Conservation (phyloP, 345 rosid species). For the Syzygium grande region DNA sequence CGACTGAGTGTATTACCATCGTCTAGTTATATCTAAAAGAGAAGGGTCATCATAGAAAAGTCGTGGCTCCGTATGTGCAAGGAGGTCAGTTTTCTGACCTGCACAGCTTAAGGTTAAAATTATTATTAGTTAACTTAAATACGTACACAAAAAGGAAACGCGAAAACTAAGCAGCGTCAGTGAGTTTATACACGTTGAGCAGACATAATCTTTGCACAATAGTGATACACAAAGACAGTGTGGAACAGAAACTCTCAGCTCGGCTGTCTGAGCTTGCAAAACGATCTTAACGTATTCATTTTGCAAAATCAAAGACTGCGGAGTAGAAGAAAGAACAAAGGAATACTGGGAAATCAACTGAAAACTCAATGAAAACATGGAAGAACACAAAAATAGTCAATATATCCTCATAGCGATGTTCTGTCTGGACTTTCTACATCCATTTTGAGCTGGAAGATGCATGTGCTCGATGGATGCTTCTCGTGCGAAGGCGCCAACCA, state of each 20-base stretch:
- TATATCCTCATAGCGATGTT: constrained; percentile 1
- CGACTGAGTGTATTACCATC: not conserved
- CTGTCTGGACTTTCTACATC: constrained; percentile 18
- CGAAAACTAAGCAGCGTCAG: not conserved
- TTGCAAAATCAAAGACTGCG: not conserved
- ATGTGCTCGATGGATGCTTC: constrained; percentile 12
- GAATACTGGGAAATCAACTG: not conserved
- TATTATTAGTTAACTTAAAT: not conserved
- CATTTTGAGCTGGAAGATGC: constrained; percentile 32
- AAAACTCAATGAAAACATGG: not conserved
- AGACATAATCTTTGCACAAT: not conserved
- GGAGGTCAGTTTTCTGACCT: not conserved
- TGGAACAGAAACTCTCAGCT: not conserved
- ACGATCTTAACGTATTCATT: not conserved
- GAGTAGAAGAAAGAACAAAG: not conserved
- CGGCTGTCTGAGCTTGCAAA: not conserved
- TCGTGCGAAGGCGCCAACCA: constrained; percentile 20
- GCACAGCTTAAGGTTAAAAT: not conserved
- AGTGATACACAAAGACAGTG: not conserved
- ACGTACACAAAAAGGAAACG: not conserved
- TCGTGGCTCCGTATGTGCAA: not conserved
- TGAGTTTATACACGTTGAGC: not conserved
- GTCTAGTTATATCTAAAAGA: not conserved
- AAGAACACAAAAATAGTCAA: not conserved
- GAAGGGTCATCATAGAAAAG: not conserved